These are phyloP conservation scores for Pleurozium schreberi DNA, from an alignment of 225 moss, liverwort and hornwort species.

Conservation along the genomic window DNA sequence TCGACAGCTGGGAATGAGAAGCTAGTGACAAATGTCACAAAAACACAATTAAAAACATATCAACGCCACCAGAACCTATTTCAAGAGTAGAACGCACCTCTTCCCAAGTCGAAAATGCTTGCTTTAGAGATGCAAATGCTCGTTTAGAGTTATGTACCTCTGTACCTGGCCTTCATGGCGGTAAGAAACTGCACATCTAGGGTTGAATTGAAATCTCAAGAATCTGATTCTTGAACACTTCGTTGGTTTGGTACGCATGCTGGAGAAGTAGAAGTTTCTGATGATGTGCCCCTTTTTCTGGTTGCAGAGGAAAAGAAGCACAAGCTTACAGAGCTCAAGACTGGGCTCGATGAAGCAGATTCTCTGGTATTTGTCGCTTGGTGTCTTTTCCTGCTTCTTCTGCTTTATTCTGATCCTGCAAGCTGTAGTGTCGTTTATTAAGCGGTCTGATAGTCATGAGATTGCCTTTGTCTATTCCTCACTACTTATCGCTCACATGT, in stretches of 20 bases:
- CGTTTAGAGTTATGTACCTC: conserved; percentile 52
- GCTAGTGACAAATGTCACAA: background rate
- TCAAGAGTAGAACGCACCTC: conserved; percentile 28
- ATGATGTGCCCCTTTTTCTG: background rate
- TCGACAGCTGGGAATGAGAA: background rate
- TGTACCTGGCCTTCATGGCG: conserved; percentile 42
- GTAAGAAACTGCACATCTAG: conserved; percentile 8
- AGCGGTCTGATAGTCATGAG: background rate
- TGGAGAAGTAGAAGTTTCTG: background rate
- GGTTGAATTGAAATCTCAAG: background rate
- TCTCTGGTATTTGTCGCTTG: conserved; percentile 24
- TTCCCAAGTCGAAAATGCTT: conserved; percentile 70
- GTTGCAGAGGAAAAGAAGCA: conserved; percentile 52
- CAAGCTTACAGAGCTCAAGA: conserved; percentile 55
- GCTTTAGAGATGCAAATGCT: conserved; percentile 70
- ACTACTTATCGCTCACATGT: background rate
- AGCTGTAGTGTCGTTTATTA: background rate
- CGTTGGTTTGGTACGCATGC: background rate
- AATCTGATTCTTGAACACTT: background rate
- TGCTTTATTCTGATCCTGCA: background rate
- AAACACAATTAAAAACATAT: background rate
- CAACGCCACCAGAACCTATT: background rate
- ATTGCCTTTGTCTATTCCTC: background rate
- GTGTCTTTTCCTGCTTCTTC: background rate
- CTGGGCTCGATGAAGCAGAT: conserved; percentile 62